Evolutionary conservation across 441 rosid genomes (phyloP), one percentile per base, ranked within the genome.

Genomic region (Pelargonium australe): DNA sequence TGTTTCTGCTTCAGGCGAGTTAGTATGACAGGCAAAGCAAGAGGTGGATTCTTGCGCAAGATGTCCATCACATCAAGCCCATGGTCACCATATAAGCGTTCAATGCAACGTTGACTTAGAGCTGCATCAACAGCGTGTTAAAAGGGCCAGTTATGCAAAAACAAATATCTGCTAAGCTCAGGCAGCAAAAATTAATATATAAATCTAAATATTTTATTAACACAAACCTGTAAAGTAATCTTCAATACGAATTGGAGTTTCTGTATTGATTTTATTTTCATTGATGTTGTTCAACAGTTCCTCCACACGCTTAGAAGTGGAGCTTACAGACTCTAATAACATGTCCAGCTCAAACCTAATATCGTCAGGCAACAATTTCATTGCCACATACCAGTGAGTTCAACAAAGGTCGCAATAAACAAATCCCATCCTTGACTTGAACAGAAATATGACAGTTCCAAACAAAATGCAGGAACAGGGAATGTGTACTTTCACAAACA

Each of bases 1-100:
- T 92, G 97, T 82, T 92, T 95, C 85, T 95, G 98, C 85, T 95
- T 95, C 84, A 95, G 76, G 62, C 99, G 97, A 60, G 89, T 92
- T 79, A 95, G 80, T 80, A 95, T 84, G 64, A 92, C 93, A 0
- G 99, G 99, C 80, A 92, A 77, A 82, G 95, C 98, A 80, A 86
- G 92, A 73, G 85, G 82, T 4, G 89, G 80, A 76, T 88, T 95
- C 91, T 87, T 95, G 82, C 85, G 88, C 69, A 95, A 80, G 45
- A 89, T 83, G 45, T 92, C 97, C 85, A 92, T 73, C 73, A 89
- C 99, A 79, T 95, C 99, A 44, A 95, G 98, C 55, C 99, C 99
- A 64, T 92, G 99, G 78, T 95, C 98, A 69, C 98, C 96, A 61
- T 95, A 95, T 73, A 95, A 79, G 34, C 97, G 94, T 74, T 95